These are phyloP conservation scores for Aspergillus aculeatus DNA, from an alignment of 2,329 filamentous ascomycete species.

Conservation along the genomic window DNA sequence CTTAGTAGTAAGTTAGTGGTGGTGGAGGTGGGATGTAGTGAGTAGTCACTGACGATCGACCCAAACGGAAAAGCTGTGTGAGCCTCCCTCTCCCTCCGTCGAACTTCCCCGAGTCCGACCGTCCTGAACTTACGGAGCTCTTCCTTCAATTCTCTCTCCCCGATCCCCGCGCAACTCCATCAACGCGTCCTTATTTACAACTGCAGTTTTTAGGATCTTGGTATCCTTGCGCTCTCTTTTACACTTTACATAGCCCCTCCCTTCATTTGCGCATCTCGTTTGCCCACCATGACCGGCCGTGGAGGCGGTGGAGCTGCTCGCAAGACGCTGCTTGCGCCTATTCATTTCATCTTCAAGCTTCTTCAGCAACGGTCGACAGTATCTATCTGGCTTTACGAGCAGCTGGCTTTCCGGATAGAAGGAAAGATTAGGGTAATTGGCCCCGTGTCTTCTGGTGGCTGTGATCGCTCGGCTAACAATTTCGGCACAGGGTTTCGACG, in stretches of 20 bases:
- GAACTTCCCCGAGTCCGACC: conserved; percentile 10
- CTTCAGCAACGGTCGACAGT: conserved; percentile 80
- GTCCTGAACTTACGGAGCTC: conserved; percentile 13
- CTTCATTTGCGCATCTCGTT: conserved; percentile 6
- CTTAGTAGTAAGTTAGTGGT: neutral
- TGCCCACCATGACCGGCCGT: conserved; percentile 53
- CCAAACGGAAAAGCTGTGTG: conserved; percentile 31
- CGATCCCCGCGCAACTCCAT: conserved; percentile 7
- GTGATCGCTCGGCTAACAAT: conserved; percentile 8
- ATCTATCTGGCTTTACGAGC: conserved; percentile 95
- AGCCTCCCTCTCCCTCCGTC: conserved; percentile 23
- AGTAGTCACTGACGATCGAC: conserved; percentile 18
- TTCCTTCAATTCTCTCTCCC: conserved; percentile 13
- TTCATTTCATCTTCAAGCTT: conserved; percentile 93
- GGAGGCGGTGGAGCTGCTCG: conserved; percentile 54
- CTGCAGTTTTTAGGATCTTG: neutral
- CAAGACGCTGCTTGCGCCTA: conserved; percentile 71
- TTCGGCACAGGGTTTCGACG: conserved; percentile 79
- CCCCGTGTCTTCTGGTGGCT: neutral
- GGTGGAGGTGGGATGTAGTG: conserved; percentile 27
- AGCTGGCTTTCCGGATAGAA: conserved; percentile 89
- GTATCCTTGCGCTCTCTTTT: neutral
- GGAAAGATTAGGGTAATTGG: conserved; percentile 85
- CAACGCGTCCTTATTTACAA: conserved; percentile 1
- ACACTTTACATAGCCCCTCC: neutral